Evolutionary conservation across 371 early-diverging fungal genomes (phyloP), one percentile per base, ranked within the genome.

Genomic region (Mucor saturninus): DNA sequence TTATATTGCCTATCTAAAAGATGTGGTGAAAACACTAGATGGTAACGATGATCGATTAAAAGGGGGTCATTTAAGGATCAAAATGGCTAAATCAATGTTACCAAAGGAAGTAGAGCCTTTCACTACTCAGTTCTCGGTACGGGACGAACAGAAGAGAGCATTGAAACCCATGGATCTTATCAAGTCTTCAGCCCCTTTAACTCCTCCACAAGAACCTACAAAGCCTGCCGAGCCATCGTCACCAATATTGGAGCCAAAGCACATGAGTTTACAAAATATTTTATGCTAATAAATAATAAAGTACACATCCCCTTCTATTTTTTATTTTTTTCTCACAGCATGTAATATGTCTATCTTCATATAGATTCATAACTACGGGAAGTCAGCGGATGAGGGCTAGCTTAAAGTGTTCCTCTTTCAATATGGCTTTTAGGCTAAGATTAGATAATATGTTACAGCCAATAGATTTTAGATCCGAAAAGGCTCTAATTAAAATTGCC

Each of bases 1-100:
- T 26, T 91, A 92, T 63, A 91, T 91, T 56, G 69, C 77, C 39
- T 81, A 88, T 53, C 63, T 88, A 1, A 83, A 85, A 57, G 61
- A 76, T 0, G 68, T 76, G 42, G 74, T 86, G 0, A 74, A 77
- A 10, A 73, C 73, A 1, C 53, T 77, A 9, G 74, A 82, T 21
- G 81, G 77, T 13, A 72, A 74, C 31, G 57, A 65, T 35, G 32
- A 51, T 13, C n/a, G 61, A 7, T 42, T 68, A 13, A 60, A 59
- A 52, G 54, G 66, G 30, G 52, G 56, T 42, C 70, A 67, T 59
- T 54, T 71, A 42, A 51, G 64, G 38, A 59, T 70, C 32, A 68
- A 75, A 60, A 59, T 58, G 14, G 43, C 65, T 7, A 62, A 67
- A 60, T 72, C 76, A 0, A 74, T 78, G 74, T 42, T 78, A 5